A percentile compares a stretch with the other conserved stretches of the same genome.
These are phyloP conservation scores for Leccinum sublutescens DNA, from an alignment of 768 basidiomycete species.

Conservation along the genomic window DNA sequence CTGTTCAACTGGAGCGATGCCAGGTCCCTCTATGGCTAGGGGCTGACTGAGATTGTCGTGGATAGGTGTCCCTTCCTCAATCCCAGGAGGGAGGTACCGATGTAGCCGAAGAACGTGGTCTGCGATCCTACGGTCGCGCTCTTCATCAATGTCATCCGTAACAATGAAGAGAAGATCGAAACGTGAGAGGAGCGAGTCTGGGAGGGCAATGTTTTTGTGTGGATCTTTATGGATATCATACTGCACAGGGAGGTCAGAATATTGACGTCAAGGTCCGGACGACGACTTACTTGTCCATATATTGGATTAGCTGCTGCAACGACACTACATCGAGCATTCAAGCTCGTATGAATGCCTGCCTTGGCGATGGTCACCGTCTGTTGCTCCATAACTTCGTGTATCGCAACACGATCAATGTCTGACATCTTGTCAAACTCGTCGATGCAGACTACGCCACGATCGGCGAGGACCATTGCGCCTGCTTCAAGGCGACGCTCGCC, in stretches of 20 bases:
- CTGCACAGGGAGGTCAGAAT: constrained; percentile 40
- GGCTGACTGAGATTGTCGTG: constrained; percentile 87
- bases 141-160: constrained; percentile 96
- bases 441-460: constrained; percentile 98
- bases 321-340: constrained; percentile 97
- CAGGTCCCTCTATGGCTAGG: constrained; percentile 81
- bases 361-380: constrained; percentile 99
- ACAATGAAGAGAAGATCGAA: constrained; percentile 98
- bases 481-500: constrained; percentile 96
- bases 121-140: constrained; percentile 89
- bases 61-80: constrained; percentile 93
- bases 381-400: constrained; percentile 99
- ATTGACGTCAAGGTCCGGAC: background rate
- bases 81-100: constrained; percentile 91
- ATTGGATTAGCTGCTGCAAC: constrained; percentile 99
- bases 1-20: constrained; percentile 37
- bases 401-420: constrained; percentile 96
- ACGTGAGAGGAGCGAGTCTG: constrained; percentile 96
- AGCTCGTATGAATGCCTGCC: constrained; percentile 96
- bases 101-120: constrained; percentile 98
- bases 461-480: constrained; percentile 99
- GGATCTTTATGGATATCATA: constrained; percentile 99
- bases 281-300: constrained; percentile 78
- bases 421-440: constrained; percentile 99
- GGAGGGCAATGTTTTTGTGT: constrained; percentile 96